A percentile compares a stretch with the other conserved stretches of the same genome.
phyloP scores from a whole-genome alignment of 768 basidiomycete genomes.

The Fistulinella prunicolor region DNA sequence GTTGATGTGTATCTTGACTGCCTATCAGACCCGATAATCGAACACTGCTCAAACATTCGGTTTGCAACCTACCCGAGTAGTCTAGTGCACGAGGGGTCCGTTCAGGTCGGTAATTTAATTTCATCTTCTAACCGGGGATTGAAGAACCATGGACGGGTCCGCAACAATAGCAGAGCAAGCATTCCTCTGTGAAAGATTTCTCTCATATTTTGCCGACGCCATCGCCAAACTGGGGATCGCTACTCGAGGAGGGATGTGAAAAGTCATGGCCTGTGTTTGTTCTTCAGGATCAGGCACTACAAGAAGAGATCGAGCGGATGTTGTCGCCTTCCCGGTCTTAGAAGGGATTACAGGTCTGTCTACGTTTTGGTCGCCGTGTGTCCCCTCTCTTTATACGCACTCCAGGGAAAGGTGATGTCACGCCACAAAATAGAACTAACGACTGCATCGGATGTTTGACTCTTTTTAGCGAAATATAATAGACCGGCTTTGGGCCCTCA shows the following conservation, averaged over 20 bases:
- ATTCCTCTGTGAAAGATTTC: slow-evolving; percentile 73
- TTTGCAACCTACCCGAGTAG: slow-evolving; percentile 61
- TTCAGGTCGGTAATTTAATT: slow-evolving; percentile 15
- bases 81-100: not conserved
- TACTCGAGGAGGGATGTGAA: slow-evolving; percentile 18
- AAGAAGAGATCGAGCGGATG: slow-evolving; percentile 18
- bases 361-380: too few species aligned
- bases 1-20: slow-evolving; percentile 68
- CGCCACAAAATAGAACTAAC: not conserved
- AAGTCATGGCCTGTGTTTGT: slow-evolving; percentile 22
- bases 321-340: slow-evolving; percentile 4
- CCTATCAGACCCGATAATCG: slow-evolving; percentile 75
- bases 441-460: not conserved
- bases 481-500: too few species aligned
- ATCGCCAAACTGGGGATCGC: slow-evolving; percentile 69
- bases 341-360: too few species aligned
- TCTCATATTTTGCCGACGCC: slow-evolving; percentile 74
- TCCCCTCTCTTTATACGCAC: too few species aligned
- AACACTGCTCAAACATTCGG: slow-evolving; percentile 59
- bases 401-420: not conserved
- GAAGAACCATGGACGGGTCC: too few species aligned
- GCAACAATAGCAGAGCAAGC: slow-evolving; percentile 32
- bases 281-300: slow-evolving; percentile 17
- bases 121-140: not conserved
- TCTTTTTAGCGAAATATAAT: too few species aligned